A percentile compares a stretch with the other conserved stretches of the same genome.
Conservation (phyloP, 768 basidiomycete species). For the Mycena leptocephala region DNA sequence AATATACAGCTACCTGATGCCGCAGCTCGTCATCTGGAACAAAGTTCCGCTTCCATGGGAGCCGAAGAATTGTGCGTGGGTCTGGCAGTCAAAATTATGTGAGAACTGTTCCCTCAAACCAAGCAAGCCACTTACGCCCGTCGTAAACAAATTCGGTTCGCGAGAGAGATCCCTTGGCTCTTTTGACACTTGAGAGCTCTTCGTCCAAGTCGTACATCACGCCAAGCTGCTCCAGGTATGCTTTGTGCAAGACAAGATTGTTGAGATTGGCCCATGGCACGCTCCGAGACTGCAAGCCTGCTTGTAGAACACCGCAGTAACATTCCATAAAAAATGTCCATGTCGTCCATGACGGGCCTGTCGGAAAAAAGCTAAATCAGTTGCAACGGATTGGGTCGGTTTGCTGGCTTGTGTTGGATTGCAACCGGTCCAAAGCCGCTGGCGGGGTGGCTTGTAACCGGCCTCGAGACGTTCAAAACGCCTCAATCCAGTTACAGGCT, state of each 20-base stretch:
- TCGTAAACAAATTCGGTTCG: background rate
- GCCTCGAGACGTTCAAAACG: too few species aligned
- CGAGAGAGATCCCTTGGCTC: background rate
- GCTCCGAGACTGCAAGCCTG: slow-evolving; percentile 26
- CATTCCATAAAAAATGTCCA: slow-evolving; percentile 47
- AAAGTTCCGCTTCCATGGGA: slow-evolving; percentile 19
- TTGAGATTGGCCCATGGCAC: slow-evolving; percentile 39
- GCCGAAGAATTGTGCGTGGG: background rate
- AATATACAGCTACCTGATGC: slow-evolving; percentile 36
- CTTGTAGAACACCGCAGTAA: slow-evolving; percentile 38
- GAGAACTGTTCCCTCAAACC: background rate
- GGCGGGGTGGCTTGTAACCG: too few species aligned
- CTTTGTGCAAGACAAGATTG: slow-evolving; percentile 26
- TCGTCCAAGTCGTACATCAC: slow-evolving; percentile 43
- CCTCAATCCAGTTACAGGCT: too few species aligned
- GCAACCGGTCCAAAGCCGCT: too few species aligned
- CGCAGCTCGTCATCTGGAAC: slow-evolving; percentile 20
- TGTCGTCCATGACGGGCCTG: too few species aligned
- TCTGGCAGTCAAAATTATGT: slow-evolving; percentile 27
- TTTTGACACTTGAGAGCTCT: slow-evolving; percentile 17
- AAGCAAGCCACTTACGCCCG: slow-evolving; percentile 17
- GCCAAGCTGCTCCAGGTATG: slow-evolving; percentile 45
- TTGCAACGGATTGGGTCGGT: too few species aligned
- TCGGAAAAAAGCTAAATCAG: too few species aligned
- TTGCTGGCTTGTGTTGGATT: too few species aligned